Evolutionary conservation across 208 protist species (phyloP), one percentile per base, ranked within the genome.

Genomic region (Acanthamoeba royreba): DNA sequence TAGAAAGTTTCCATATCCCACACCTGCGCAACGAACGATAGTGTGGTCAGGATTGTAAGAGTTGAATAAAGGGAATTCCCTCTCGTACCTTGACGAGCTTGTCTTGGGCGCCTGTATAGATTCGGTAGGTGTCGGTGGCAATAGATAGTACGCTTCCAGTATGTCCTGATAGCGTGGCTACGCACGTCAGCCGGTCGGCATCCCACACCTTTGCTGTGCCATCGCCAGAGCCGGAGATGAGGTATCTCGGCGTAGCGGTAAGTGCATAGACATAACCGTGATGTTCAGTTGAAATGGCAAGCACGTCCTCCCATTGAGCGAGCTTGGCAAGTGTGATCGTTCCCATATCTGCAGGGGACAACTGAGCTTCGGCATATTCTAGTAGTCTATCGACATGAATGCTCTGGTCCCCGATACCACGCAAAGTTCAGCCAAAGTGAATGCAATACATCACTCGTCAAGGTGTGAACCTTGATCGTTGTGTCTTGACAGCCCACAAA

Each of bases 1-100:
- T 92, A 79, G n/a, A 92, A 92, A n/a, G 86, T 92, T 25, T 92
- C 86, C 19, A 79, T 19, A 42, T 92, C 86, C 86, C 86, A 92
- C n/a, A 92, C 86, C 86, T 92, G 86, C 25, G 38, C 28, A 38
- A 19, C 2, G n/a, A 45, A 46, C 22, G 42, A 69, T 69, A 28
- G 15, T 8, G 31, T 40, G 33, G 77, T 35, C 19, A 5, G 43
- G 4, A 22, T 83, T 11, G 72, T 89, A 11, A 69, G n/a, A n/a
- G n/a, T n/a, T n/a, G n/a, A n/a, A n/a, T n/a, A n/a, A n/a, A n/a
- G n/a, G n/a, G n/a, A n/a, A n/a, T n/a, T n/a, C n/a, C n/a, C n/a
- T n/a, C n/a, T n/a, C n/a, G 25, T 28, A 92, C 86, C 86, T 92
- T 92, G 52, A 92, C 13, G n/a, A 74, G 49, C 19, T 77, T 92